phyloP scores from a whole-genome alignment of 148 eudicot genomes.

The Linanthus parryae region DNA sequence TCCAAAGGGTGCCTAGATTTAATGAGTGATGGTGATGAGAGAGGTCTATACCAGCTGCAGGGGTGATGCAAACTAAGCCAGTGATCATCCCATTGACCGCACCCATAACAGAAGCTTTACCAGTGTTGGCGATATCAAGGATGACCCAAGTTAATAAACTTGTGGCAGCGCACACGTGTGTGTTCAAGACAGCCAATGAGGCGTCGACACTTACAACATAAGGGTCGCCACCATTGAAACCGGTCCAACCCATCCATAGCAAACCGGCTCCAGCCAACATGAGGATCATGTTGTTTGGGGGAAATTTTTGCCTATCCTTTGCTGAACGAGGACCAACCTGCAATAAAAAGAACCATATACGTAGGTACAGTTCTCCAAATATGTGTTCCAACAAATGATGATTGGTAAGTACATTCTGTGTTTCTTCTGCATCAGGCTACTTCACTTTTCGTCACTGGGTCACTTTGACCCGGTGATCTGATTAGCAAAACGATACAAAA shows the following conservation, averaged over 20 bases:
- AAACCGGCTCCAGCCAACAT: slow-evolving; percentile 1
- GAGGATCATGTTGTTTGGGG: background rate
- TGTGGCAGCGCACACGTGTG: slow-evolving; percentile 3
- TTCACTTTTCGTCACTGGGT: no score
- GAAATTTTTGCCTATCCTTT: slow-evolving; percentile 1
- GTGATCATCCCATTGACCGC: slow-evolving; percentile 2
- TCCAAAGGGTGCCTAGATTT: no score
- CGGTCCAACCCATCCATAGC: slow-evolving; percentile 8
- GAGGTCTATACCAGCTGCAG: slow-evolving; percentile 4
- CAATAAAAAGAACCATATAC: no score
- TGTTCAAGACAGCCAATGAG: background rate
- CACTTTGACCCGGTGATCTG: no score
- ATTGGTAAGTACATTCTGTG: no score
- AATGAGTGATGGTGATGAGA: no score
- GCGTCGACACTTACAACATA: background rate
- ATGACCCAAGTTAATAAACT: background rate
- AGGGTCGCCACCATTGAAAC: slow-evolving; percentile 2
- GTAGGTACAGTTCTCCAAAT: no score
- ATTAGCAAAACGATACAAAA: no score
- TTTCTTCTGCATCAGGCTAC: no score
- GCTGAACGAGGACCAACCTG: slow-evolving; percentile 2
- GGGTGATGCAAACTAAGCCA: slow-evolving; percentile 1
- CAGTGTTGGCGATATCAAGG: background rate
- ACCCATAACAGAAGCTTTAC: slow-evolving; percentile 5
- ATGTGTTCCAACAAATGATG: no score